A percentile compares a stretch with the other conserved stretches of the same genome.
These are phyloP conservation scores for Primulina tabacum DNA, from an alignment of 257 asterid species.

Conservation along the genomic window DNA sequence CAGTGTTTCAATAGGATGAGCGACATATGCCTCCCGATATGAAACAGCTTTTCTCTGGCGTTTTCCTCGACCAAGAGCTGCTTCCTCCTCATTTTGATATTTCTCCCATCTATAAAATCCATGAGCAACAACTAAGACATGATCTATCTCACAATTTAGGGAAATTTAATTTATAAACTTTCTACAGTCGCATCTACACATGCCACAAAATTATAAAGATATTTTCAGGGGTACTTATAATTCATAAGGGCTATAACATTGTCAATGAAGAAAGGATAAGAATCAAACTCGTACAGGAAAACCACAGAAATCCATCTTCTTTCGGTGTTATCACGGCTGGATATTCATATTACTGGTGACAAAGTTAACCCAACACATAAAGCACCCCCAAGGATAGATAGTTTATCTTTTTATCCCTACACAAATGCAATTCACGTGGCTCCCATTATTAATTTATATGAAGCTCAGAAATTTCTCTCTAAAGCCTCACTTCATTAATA, in stretches of 20 bases:
- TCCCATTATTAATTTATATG: not conserved
- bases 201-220: not conserved
- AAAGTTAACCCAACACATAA: not conserved
- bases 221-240: not conserved
- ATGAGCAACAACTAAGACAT: slow-evolving; percentile 23
- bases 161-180: not conserved
- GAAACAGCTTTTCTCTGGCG: slow-evolving; percentile 92
- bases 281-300: not conserved
- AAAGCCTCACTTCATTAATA: not conserved
- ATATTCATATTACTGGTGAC: not conserved
- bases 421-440: too few relatives aligned
- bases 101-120: slow-evolving; percentile 77
- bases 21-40: slow-evolving; percentile 80
- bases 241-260: not conserved
- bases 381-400: not conserved
- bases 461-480: not conserved
- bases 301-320: not conserved
- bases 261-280: not conserved
- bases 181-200: not conserved
- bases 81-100: slow-evolving; percentile 86
- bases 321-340: not conserved
- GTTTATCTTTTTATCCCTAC: too few relatives aligned
- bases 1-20: slow-evolving; percentile 55
- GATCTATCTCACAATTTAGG: not conserved
- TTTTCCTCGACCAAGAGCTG: slow-evolving; percentile 98